Evolutionary conservation across 306 rosid genomes (phyloP).

Genomic region (Vigna trinervia): DNA sequence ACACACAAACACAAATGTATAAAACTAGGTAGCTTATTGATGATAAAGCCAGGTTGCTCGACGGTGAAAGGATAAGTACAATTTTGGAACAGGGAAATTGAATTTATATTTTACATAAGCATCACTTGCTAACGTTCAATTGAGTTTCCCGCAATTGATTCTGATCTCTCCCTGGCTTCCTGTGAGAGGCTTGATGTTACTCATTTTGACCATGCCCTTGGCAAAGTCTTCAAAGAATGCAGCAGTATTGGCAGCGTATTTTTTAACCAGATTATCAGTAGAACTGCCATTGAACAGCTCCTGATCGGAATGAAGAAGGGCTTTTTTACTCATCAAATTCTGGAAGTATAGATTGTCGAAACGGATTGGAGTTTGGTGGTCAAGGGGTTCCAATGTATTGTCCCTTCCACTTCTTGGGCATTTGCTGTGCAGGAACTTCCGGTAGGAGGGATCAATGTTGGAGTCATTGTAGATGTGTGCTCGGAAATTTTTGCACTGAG

Average conservation of each 20-base stretch:
- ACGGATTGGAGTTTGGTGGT: constrained; percentile 56
- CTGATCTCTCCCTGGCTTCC: constrained; percentile 66
- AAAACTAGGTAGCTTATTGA: constrained; percentile 9
- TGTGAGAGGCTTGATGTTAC: constrained; percentile 59
- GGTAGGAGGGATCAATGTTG: constrained; percentile 57
- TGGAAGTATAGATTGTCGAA: constrained; percentile 61
- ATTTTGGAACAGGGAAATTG: neutral
- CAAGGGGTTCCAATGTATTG: constrained; percentile 47
- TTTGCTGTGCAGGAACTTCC: constrained; percentile 47
- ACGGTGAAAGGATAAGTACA: neutral
- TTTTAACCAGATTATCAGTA: constrained; percentile 50
- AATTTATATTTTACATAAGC: neutral
- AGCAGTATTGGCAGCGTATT: constrained; percentile 41
- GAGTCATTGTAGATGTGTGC: constrained; percentile 61
- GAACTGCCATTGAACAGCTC: constrained; percentile 55
- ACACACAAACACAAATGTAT: neutral
- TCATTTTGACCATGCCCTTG: constrained; percentile 58
- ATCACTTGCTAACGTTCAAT: constrained; percentile 23
- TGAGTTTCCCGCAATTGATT: constrained; percentile 59
- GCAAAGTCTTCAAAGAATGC: constrained; percentile 57
- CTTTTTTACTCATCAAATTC: constrained; percentile 51
- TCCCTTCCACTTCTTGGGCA: constrained; percentile 63
- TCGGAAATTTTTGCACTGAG: constrained; percentile 55
- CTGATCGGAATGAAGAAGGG: constrained; percentile 70
- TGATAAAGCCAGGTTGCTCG: constrained; percentile 7